Percentiles rank a stretch among this genome's conserved stretches.
Evolutionary conservation across 169 alveolate genomes (phyloP).

Genomic region (Haemoproteus tartakovskyi): DNA sequence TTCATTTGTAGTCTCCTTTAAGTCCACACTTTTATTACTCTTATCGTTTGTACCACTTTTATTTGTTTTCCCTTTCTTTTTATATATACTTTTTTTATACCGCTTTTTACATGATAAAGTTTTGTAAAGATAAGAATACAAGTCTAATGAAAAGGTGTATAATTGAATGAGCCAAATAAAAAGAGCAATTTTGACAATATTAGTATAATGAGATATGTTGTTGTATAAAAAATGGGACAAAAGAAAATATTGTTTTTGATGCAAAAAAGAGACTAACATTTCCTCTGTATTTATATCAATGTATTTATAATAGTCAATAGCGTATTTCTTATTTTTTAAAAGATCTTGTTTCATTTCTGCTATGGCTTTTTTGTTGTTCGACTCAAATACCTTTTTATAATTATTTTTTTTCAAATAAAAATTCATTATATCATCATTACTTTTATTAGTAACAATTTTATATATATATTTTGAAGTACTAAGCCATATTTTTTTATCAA

Average conservation of each 20-base stretch:
- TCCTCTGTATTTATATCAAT: conserved; percentile 32
- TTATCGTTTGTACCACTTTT: no score
- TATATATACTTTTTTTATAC: no score
- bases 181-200: conserved; percentile 21
- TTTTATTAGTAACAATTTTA: conserved; percentile 32
- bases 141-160: conserved; percentile 31
- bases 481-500: conserved; percentile 54
- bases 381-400: conserved; percentile 7
- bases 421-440: conserved; percentile 3
- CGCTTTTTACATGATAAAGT: no score
- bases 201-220: conserved; percentile 37
- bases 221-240: conserved; percentile 21
- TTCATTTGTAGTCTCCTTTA: no score
- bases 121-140: conserved; percentile 20
- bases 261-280: conserved; percentile 43
- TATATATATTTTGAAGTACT: conserved; percentile 62
- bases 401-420: conserved; percentile 14
- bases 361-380: conserved; percentile 2
- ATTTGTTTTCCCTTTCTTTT: no score
- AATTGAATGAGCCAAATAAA: conserved; percentile 58
- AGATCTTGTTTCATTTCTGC: conserved; percentile 24
- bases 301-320: conserved; percentile 48
- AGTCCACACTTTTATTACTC: no score
- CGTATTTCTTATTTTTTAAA: conserved; percentile 50
- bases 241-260: conserved; percentile 50